Percentiles rank a stretch among this genome's conserved stretches.
These are phyloP conservation scores for Neurospora sp. DNA, from an alignment of 2,329 filamentous ascomycete genomes.

Conservation along the genomic window DNA sequence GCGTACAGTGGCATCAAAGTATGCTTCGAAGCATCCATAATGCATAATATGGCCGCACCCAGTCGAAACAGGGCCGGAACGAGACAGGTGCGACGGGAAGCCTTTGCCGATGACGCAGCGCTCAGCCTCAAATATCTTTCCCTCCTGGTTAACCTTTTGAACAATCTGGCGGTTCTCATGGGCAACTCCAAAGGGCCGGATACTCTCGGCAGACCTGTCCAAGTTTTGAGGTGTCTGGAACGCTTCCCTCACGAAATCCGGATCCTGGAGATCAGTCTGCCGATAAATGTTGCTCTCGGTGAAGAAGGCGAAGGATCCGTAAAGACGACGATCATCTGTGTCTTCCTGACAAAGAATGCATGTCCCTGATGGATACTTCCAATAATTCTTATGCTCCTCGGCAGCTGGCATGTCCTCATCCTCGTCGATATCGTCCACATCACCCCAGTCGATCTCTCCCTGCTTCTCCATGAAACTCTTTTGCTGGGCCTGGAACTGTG, in stretches of 20 bases:
- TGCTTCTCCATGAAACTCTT: slow-evolving; percentile 89
- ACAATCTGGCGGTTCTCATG: slow-evolving; percentile 74
- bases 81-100: slow-evolving; percentile 59
- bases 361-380: slow-evolving; percentile 86
- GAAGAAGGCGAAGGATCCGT: slow-evolving; percentile 87
- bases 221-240: slow-evolving; percentile 68
- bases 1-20: slow-evolving; percentile 72
- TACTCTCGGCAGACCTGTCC: slow-evolving; percentile 71
- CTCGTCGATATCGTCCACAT: slow-evolving; percentile 67
- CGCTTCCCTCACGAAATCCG: slow-evolving; percentile 77
- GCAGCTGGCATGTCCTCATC: slow-evolving; percentile 47
- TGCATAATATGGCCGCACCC: slow-evolving; percentile 99
- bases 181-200: slow-evolving; percentile 84
- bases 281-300: slow-evolving; percentile 78
- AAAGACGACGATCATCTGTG: slow-evolving; percentile 77
- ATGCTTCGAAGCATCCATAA: slow-evolving; percentile 87
- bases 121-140: slow-evolving; percentile 61
- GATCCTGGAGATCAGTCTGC: slow-evolving; percentile 73
- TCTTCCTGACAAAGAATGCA: slow-evolving; percentile 97
- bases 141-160: slow-evolving; percentile 63
- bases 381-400: slow-evolving; percentile 62
- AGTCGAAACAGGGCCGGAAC: slow-evolving; percentile 70
- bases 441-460: slow-evolving; percentile 78
- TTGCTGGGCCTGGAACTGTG: slow-evolving; percentile 95
- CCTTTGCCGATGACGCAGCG: slow-evolving; percentile 81